Conservation (phyloP, 352 stramenopile species). For the Pilasporangium apinafurcum region DNA sequence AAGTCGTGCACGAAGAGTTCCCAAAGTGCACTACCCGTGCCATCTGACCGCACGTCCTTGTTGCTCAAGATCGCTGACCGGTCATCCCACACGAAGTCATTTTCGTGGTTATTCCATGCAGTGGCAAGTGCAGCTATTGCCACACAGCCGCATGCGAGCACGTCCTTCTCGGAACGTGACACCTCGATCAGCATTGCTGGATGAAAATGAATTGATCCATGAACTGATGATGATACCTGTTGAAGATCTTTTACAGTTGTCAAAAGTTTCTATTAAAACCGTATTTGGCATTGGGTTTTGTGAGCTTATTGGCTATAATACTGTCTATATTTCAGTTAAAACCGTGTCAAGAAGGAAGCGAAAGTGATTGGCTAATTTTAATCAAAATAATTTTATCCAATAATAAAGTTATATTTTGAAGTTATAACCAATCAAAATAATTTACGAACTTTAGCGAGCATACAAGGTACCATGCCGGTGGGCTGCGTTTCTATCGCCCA, state of each 20-base stretch:
- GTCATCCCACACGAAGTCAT: slow-evolving; percentile 86
- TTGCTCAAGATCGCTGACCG: slow-evolving; percentile 58
- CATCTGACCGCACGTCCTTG: slow-evolving; percentile 27
- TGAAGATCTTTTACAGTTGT: no score
- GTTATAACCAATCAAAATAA: no score
- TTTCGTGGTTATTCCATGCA: slow-evolving; percentile 39
- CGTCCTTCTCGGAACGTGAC: not conserved
- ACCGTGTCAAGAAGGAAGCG: no score
- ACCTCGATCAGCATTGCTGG: not conserved
- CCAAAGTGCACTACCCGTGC: slow-evolving; percentile 7
- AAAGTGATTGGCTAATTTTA: no score
- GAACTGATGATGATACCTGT: no score
- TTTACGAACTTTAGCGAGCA: not conserved
- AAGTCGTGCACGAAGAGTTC: slow-evolving; percentile 69
- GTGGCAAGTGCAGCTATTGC: slow-evolving; percentile 18
- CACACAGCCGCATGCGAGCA: slow-evolving; percentile 6
- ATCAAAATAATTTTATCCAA: not conserved
- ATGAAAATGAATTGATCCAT: no score
- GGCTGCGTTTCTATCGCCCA: no score
- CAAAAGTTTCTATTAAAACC: no score
- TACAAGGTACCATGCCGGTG: no score
- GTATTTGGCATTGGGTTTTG: no score
- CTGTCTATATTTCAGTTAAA: no score
- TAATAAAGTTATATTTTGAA: slow-evolving; percentile 3
- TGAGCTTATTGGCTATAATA: no score